Percentiles rank a stretch among this genome's conserved stretches.
Evolutionary conservation across 257 asterid genomes (phyloP).

Genomic region (Cordia subcordata): DNA sequence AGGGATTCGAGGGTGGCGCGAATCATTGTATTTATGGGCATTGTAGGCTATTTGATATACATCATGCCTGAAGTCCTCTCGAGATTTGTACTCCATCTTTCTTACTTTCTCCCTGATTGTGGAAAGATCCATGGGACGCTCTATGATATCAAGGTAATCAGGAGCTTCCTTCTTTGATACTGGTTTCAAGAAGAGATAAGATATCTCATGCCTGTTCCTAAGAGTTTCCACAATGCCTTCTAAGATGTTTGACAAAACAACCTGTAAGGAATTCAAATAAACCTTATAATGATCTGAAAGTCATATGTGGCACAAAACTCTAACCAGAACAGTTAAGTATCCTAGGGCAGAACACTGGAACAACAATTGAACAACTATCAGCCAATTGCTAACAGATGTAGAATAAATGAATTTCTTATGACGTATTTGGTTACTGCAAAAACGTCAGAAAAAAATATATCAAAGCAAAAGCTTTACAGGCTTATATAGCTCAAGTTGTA

Average conservation of each 20-base stretch:
- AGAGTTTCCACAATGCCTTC: slow-evolving; percentile 71
- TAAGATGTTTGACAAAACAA: slow-evolving; percentile 75
- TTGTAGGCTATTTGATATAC: slow-evolving; percentile 67
- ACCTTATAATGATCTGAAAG: too few species aligned
- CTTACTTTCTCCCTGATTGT: slow-evolving; percentile 69
- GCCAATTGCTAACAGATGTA: too few species aligned
- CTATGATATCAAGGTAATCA: slow-evolving; percentile 55
- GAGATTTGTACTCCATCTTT: slow-evolving; percentile 75
- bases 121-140: slow-evolving; percentile 85
- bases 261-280: slow-evolving; percentile 37
- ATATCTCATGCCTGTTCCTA: slow-evolving; percentile 51
- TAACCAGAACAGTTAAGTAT: too few species aligned
- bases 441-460: too few species aligned
- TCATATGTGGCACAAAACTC: background rate
- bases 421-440: too few species aligned
- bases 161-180: slow-evolving; percentile 95
- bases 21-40: slow-evolving; percentile 77
- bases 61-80: slow-evolving; percentile 83
- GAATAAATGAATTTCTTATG: too few species aligned
- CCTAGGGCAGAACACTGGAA: too few species aligned
- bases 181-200: slow-evolving; percentile 79
- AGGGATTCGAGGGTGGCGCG: slow-evolving; percentile 89
- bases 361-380: too few species aligned
- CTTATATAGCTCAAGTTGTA: too few species aligned
- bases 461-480: too few species aligned